Percentiles rank a stretch among this genome's conserved stretches.
Conservation (phyloP, 176 grass and related monocot species). For the Secale cereale region DNA sequence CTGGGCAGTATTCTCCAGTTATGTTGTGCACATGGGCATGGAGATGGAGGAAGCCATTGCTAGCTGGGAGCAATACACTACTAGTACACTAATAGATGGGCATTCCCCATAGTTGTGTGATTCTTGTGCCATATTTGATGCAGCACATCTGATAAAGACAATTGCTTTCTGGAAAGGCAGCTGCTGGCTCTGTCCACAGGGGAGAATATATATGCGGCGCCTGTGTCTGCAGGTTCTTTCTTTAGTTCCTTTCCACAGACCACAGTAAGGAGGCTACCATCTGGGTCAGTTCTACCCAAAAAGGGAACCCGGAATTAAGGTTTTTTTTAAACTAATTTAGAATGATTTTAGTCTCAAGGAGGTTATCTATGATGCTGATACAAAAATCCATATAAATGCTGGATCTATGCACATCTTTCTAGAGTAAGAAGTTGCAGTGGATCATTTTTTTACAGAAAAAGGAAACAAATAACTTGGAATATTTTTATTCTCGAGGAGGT, state of each 20-base stretch:
- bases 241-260: neutral
- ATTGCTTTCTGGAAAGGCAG: conserved; percentile 4
- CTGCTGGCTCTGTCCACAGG: neutral
- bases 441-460: too few species aligned
- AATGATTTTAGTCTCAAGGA: neutral
- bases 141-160: neutral
- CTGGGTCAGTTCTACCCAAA: neutral
- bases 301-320: neutral
- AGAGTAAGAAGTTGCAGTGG: too few species aligned
- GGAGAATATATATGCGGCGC: neutral
- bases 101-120: neutral
- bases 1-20: neutral
- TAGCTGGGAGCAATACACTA: neutral
- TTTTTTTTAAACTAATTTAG: neutral
- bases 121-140: conserved; percentile 1
- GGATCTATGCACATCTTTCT: too few species aligned
- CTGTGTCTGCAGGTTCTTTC: neutral
- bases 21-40: neutral
- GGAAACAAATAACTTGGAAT: too few species aligned
- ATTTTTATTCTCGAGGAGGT: neutral
- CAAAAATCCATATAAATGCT: neutral
- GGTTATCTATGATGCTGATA: neutral
- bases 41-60: neutral
- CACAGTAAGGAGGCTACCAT: neutral
- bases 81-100: neutral